Evolutionary conservation across 2,329 filamentous ascomycete genomes (phyloP).

Genomic region (Botrytis elliptica): DNA sequence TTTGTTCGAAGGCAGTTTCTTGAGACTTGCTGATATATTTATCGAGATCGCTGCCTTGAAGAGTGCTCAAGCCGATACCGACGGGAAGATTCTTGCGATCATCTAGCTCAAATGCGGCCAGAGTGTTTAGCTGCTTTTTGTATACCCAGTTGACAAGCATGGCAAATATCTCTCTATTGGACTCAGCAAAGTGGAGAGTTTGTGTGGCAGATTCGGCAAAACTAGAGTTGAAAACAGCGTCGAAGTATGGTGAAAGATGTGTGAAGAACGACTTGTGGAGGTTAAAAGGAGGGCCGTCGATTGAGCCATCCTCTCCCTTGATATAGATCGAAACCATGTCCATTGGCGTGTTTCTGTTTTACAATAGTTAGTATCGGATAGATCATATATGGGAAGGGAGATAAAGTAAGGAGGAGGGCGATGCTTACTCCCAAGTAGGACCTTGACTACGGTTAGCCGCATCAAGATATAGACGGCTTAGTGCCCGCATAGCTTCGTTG

Average conservation of each 20-base stretch:
- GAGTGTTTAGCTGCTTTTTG: neutral
- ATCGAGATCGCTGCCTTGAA: neutral
- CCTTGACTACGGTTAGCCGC: neutral
- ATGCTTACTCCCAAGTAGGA: neutral
- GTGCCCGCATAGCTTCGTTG: neutral
- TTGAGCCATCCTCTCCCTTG: neutral
- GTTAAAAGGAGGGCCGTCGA: neutral
- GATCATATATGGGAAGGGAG: neutral
- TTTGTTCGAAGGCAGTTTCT: neutral
- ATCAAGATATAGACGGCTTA: neutral
- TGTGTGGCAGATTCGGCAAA: conserved; percentile 18
- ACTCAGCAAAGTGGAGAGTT: neutral
- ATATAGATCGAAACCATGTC: neutral
- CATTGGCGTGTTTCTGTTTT: neutral
- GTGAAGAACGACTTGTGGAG: conserved; percentile 15
- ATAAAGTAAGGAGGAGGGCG: neutral
- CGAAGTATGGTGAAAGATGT: conserved; percentile 17
- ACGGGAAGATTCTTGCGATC: neutral
- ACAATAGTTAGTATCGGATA: neutral
- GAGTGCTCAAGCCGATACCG: neutral
- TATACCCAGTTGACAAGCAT: conserved; percentile 5
- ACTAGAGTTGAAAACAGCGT: conserved; percentile 12
- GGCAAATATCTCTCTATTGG: neutral
- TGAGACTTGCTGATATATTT: neutral
- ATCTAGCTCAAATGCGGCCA: neutral